phyloP scores from a whole-genome alignment of 805 yeast species.

The Barnettozyma botsteinii region DNA sequence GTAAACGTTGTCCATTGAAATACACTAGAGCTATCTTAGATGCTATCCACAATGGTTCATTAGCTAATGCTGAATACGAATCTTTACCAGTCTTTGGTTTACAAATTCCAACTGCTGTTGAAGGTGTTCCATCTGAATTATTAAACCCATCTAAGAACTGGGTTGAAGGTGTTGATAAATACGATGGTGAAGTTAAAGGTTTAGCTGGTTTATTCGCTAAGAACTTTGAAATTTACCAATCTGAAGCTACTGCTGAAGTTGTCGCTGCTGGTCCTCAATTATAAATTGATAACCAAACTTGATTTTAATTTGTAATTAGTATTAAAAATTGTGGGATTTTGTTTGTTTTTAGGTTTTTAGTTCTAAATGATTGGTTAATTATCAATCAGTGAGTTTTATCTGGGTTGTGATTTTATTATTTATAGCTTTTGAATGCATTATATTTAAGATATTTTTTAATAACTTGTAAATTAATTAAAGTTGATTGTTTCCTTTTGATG shows the following conservation, averaged over 20 bases:
- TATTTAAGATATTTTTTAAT: too few species aligned
- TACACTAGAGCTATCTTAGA: conserved; percentile 96
- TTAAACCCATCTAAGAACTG: conserved; percentile 84
- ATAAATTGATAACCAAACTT: too few species aligned
- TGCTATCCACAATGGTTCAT: conserved; percentile 87
- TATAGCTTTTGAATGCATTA: background rate
- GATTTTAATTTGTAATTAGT: background rate
- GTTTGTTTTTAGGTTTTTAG: background rate
- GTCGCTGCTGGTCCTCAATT: conserved; percentile 83
- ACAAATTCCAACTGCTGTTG: conserved; percentile 75
- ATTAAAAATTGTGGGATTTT: background rate
- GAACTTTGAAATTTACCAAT: conserved; percentile 80
- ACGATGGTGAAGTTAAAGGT: conserved; percentile 47
- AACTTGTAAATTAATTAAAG: too few species aligned
- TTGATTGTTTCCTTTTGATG: too few species aligned
- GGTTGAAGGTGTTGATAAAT: conserved; percentile 54
- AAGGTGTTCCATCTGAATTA: conserved; percentile 71
- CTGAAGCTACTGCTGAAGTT: conserved; percentile 80
- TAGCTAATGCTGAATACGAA: conserved; percentile 76
- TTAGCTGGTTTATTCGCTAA: conserved; percentile 77
- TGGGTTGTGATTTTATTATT: background rate
- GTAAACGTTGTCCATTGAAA: conserved; percentile 95
- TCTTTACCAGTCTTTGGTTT: conserved; percentile 81
- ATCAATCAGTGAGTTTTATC: conserved; percentile 4
- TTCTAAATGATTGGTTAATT: background rate